Evolutionary conservation across 768 basidiomycete species (phyloP), one percentile per base, ranked within the genome.

Genomic region (Lactarius trivialis): DNA sequence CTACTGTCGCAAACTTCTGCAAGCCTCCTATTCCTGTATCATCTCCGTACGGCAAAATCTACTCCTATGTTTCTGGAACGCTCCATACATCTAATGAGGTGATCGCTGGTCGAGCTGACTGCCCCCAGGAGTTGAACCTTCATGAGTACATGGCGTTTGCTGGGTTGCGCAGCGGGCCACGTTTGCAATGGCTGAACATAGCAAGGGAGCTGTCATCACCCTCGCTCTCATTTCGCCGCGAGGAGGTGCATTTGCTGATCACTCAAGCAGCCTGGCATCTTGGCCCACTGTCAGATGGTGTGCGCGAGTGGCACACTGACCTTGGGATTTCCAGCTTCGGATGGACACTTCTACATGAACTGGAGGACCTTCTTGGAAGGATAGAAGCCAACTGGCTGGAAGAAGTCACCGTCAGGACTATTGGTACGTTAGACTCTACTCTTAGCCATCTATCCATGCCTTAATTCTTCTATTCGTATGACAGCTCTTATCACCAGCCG

Each of bases 131-230:
- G 4, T 69, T 83, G 24, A 73, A 65, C 9, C 63, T 78, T 1
- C 79, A 83, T 30, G 81, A 83, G 62, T 78, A 72, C 36, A 70
- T 76, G 17, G 73, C 77, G 0, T 83, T 82, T 54, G 76, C 75
- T 19, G 70, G 73, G 55, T 62, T 83, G 30, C 78, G 82, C 9
- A 74, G 76, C 43, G 82, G 82, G 0, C 58, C 71, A 0, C 67
- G 58, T 1, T 62, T 83, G 0, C 81, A 82, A 55, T 82, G 80
- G 43, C 43, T 45, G 1, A 45, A 24, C 43, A 45, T 45, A 12
- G n/a, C 43, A 45, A 45, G 43, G 21, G 80, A 79, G 59, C 65
- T 83, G 28, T 71, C 73, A 4, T 71, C 72, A 19, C 71, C 73
- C n/a, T 65, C 68, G 0, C 61, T 84, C 56, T 74, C 71, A 17